Percentiles rank a stretch among this genome's conserved stretches.
These are phyloP conservation scores for Trichosanthes cucumerina DNA, from an alignment of 306 rosid species.

Conservation along the genomic window DNA sequence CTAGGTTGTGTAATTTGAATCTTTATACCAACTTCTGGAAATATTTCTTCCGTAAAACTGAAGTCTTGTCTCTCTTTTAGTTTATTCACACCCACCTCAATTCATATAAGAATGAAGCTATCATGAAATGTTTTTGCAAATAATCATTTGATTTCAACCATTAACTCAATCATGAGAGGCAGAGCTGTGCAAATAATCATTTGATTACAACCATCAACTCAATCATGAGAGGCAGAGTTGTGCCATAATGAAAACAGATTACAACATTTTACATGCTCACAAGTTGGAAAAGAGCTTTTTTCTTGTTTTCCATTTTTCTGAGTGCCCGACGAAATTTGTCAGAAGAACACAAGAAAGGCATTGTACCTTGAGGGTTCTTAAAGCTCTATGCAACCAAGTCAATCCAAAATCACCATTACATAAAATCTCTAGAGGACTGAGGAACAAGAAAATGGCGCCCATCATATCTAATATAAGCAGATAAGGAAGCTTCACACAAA, in stretches of 20 bases:
- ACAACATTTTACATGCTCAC: neutral
- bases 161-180: neutral
- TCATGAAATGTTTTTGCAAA: neutral
- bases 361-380: neutral
- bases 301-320: neutral
- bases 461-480: slow-evolving; percentile 14
- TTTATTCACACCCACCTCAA: neutral
- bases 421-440: neutral
- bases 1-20: neutral
- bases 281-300: neutral
- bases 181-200: neutral
- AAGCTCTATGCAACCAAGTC: slow-evolving; percentile 3
- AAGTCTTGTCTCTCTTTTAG: neutral
- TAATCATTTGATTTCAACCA: neutral
- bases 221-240: neutral
- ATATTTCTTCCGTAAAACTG: neutral
- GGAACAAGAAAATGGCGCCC: neutral
- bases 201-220: neutral
- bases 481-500: slow-evolving; percentile 34
- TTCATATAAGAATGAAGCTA: neutral
- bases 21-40: neutral
- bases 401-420: slow-evolving; percentile 1
- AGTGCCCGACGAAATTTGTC: neutral
- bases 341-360: neutral
- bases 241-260: neutral